Conservation (phyloP, 106 monocot species). For the Dendrobium catenatum region DNA sequence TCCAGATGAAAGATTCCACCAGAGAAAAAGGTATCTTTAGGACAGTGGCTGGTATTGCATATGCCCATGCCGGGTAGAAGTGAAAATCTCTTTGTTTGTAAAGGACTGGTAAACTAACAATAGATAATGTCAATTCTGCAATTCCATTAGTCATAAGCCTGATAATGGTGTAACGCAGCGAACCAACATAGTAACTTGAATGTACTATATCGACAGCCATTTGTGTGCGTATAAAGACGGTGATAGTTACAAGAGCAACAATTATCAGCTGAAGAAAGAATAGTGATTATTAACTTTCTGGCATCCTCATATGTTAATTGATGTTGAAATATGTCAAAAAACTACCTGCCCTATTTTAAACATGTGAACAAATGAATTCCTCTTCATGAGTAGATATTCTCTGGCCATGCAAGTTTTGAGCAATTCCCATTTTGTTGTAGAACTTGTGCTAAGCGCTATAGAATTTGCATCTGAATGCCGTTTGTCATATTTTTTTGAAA, state of each 20-base stretch:
- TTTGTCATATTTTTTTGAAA: too few relatives aligned
- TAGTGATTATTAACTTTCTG: too few relatives aligned
- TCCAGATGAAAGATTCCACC: conserved; percentile 39
- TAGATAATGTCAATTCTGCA: conserved; percentile 16
- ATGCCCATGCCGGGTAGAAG: conserved; percentile 32
- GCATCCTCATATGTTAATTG: too few relatives aligned
- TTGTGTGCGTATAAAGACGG: conserved; percentile 12
- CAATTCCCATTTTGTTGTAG: conserved; percentile 17
- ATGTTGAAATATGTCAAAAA: background rate
- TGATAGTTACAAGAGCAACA: background rate
- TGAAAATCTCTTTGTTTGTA: conserved; percentile 23
- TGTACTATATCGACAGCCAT: conserved; percentile 10
- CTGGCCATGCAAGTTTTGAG: conserved; percentile 16
- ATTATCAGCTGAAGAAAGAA: background rate
- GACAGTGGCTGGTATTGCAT: conserved; percentile 13
- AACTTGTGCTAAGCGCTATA: background rate
- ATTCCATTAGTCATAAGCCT: conserved; percentile 19
- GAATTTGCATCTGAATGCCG: background rate
- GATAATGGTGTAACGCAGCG: conserved; percentile 18
- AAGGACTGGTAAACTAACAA: conserved; percentile 15
- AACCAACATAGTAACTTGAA: conserved; percentile 12
- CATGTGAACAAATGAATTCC: conserved; percentile 9
- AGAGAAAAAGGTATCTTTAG: conserved; percentile 35
- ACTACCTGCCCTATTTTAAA: conserved; percentile 10
- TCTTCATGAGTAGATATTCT: conserved; percentile 16